Evolutionary conservation across 2,329 filamentous ascomycete genomes (phyloP), one percentile per base, ranked within the genome.

Genomic region (Penicillium expansum): DNA sequence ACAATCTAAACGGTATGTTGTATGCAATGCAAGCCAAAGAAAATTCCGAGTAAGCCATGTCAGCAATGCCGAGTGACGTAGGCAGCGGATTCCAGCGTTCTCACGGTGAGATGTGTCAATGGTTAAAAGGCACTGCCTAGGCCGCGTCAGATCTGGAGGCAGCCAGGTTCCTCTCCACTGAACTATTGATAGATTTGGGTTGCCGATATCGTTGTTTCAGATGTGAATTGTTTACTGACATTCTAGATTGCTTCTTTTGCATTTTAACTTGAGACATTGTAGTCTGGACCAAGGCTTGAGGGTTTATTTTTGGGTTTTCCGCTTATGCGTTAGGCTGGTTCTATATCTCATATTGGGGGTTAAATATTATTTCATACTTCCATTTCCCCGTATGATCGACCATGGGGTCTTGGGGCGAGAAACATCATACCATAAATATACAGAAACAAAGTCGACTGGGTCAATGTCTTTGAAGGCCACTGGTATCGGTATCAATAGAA

Each of bases 121-220:
- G 27, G 24, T 30, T 13, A 43, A 9, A 43, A 22, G 49, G 42
- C 27, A 50, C 30, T 33, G 32, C 42, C n/a, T 37, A 32, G 45
- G 59, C 58, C 61, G 57, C 62, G 62, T 64, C 62, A 62, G 53
- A 60, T 58, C 45, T 51, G 48, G 37, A 62, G 49, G 48, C 53
- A 52, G 56, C 39, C 49, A 45, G 51, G 51, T 55, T 51, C 49
- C 47, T 52, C 54, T 52, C 59, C 61, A 44, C 45, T 39, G 54
- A 56, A 50, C 59, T 60, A 62, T 62, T 60, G 50, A 59, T 62
- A 58, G 62, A 50, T 53, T 52, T 45, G 39, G 53, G 43, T 52
- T 48, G 32, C 35, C 41, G 33, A 47, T 37, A 41, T 61, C 20
- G 38, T 33, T 56, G 57, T 64, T 62, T 62, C 61, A 60, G 59